Percentiles rank a stretch among this genome's conserved stretches.
phyloP scores from a whole-genome alignment of 805 yeast genomes.

The Starmerella gropengiesseri region DNA sequence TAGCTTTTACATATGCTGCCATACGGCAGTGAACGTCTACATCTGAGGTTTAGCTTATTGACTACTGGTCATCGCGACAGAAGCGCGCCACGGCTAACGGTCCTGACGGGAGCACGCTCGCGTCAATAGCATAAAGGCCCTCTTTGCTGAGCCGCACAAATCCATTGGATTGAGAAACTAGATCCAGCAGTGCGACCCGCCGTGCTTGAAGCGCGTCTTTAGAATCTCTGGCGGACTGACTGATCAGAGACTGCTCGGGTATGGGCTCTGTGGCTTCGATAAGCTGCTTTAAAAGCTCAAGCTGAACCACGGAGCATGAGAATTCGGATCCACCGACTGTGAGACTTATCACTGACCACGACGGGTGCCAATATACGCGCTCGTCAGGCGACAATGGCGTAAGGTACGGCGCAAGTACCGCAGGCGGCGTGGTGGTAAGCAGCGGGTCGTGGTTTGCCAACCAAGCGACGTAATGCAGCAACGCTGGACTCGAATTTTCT shows the following conservation, averaged over 20 bases:
- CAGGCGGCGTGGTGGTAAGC: not conserved
- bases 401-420: not conserved
- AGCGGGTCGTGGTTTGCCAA: not conserved
- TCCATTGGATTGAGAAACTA: not conserved
- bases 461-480: conserved; percentile 4
- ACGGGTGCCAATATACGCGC: conserved; percentile 2
- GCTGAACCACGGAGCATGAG: conserved; percentile 10
- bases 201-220: not conserved
- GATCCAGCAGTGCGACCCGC: not conserved
- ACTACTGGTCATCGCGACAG: not conserved
- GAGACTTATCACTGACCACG: conserved; percentile 7
- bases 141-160: not conserved
- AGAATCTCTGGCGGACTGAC: not conserved
- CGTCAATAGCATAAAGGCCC: not conserved
- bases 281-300: not conserved
- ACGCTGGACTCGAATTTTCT: not conserved
- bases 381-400: not conserved
- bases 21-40: too few relatives aligned
- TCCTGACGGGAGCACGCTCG: not conserved
- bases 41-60: not conserved
- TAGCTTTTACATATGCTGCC: too few relatives aligned
- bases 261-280: conserved; percentile 2
- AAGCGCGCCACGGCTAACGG: not conserved
- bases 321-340: not conserved
- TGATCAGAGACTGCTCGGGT: not conserved